Conservation (phyloP, 139 green algal species). For the Chlamydomonas incerta region DNA sequence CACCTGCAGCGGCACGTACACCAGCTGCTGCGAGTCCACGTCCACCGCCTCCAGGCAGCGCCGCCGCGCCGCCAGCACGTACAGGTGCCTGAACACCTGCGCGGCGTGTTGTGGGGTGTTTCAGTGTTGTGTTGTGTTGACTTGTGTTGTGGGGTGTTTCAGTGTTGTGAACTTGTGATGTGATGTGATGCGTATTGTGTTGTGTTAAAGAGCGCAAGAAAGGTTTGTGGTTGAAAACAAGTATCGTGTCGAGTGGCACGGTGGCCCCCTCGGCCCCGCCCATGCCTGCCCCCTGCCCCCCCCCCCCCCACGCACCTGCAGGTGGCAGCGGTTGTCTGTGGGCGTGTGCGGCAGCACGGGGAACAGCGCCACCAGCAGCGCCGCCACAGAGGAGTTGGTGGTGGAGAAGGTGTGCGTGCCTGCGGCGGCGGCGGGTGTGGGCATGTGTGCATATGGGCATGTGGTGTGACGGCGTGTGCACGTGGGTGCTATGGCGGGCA, state of each 20-base stretch:
- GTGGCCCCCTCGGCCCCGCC: too few species aligned
- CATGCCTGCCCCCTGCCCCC: too few species aligned
- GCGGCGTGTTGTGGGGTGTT: too few species aligned
- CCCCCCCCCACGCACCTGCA: constrained; percentile 84
- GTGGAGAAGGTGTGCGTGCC: constrained; percentile 82
- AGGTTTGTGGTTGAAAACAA: too few species aligned
- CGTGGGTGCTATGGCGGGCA: too few species aligned
- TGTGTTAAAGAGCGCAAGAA: too few species aligned
- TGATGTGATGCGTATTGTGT: too few species aligned
- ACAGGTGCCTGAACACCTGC: constrained; percentile 95
- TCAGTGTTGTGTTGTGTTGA: not conserved
- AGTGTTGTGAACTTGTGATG: too few species aligned
- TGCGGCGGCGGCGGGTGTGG: not conserved
- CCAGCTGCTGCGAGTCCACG: constrained; percentile 74
- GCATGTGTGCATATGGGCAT: too few species aligned
- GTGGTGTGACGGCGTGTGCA: too few species aligned
- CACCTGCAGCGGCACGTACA: constrained; percentile 84
- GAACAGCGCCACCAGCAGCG: constrained; percentile 92
- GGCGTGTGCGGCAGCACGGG: constrained; percentile 81
- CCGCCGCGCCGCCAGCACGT: constrained; percentile 87
- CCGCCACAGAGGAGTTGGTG: constrained; percentile 79
- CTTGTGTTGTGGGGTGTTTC: too few species aligned
- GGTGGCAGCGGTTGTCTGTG: constrained; percentile 91
- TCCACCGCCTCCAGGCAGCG: constrained; percentile 88
- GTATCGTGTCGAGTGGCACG: too few species aligned